Evolutionary conservation across 225 moss, liverwort and hornwort species (phyloP).

Genomic region (Antitrichia curtipendula): DNA sequence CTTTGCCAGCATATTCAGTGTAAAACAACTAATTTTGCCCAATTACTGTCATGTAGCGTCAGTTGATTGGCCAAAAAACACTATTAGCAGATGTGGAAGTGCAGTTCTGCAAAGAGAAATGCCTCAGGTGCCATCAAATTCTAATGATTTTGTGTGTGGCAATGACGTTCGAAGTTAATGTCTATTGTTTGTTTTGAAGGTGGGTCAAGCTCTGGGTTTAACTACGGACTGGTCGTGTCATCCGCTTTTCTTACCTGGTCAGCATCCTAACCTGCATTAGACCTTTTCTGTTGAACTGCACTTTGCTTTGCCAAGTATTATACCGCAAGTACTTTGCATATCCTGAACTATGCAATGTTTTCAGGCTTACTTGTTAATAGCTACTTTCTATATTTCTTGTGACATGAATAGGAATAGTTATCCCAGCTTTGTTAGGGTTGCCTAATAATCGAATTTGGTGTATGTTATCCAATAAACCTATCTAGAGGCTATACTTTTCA

Average conservation of each 20-base stretch:
- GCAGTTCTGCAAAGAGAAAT: not conserved
- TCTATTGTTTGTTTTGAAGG: constrained; percentile 20
- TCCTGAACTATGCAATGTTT: not conserved
- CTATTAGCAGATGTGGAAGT: not conserved
- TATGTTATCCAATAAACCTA: no score
- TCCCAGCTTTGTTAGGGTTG: not conserved
- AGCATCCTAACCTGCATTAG: not conserved
- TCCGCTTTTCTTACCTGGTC: constrained; percentile 58
- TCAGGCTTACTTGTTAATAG: not conserved
- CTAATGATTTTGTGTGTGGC: not conserved
- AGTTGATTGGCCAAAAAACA: not conserved
- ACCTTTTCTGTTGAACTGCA: not conserved
- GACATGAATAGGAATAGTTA: not conserved
- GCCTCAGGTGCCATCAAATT: not conserved
- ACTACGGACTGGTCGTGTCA: constrained; percentile 74
- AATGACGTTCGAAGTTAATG: not conserved
- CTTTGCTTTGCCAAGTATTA: not conserved
- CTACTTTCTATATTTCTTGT: not conserved
- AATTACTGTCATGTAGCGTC: not conserved
- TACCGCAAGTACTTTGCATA: not conserved
- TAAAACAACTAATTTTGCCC: not conserved
- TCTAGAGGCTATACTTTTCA: not conserved
- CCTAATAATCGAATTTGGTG: not conserved
- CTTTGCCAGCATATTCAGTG: not conserved
- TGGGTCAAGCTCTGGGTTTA: constrained; percentile 89